phyloP scores from a whole-genome alignment of 139 green algal genomes.

The Volvox reticuliferus region DNA sequence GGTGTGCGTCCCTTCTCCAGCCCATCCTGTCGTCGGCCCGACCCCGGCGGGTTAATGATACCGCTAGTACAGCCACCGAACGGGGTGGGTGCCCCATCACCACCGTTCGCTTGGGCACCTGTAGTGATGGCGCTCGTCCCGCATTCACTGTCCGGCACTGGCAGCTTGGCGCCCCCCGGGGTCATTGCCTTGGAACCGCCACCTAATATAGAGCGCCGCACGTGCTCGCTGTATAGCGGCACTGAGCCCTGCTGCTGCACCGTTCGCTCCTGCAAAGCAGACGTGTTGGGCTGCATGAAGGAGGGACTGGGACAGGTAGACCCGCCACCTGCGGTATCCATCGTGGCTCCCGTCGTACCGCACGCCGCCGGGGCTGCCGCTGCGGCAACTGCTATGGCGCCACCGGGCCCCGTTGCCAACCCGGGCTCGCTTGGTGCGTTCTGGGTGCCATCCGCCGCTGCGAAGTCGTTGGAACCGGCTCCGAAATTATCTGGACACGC shows the following conservation, averaged over 20 bases:
- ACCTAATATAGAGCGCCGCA: background rate
- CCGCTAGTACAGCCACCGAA: background rate
- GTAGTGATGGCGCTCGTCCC: background rate
- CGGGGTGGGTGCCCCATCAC: background rate
- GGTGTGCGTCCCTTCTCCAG: background rate
- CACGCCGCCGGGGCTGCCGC: background rate
- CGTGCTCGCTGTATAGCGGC: background rate
- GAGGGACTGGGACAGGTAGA: slow-evolving; percentile 39
- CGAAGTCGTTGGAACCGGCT: background rate
- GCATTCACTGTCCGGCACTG: background rate
- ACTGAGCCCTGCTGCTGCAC: background rate
- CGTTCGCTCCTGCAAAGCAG: slow-evolving; percentile 20
- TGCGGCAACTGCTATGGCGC: no score
- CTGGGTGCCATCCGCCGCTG: background rate
- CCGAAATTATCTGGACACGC: no score
- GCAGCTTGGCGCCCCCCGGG: background rate
- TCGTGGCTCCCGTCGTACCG: background rate
- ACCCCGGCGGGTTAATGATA: background rate
- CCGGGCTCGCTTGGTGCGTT: no score
- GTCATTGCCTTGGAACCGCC: background rate
- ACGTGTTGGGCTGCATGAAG: slow-evolving; percentile 15
- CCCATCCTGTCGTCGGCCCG: background rate
- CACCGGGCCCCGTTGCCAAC: no score
- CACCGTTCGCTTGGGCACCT: background rate
- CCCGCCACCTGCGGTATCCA: slow-evolving; percentile 20